Evolutionary conservation across 352 stramenopile species (phyloP).

Genomic region (Peronospora belbahrii): DNA sequence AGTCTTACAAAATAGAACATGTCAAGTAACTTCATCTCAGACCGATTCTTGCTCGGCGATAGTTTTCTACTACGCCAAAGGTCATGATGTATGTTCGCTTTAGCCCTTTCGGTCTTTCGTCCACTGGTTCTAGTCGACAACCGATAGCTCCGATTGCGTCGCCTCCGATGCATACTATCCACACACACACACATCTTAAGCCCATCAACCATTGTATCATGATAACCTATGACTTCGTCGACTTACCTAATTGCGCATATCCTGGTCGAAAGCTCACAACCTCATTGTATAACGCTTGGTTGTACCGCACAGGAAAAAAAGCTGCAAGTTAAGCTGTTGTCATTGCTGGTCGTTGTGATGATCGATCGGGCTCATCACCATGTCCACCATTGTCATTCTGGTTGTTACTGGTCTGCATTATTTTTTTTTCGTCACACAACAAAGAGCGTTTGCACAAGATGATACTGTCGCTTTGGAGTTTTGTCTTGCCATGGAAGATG

Average conservation of each 20-base stretch:
- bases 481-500: no score
- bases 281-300: conserved; percentile 89
- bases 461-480: no score
- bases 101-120: conserved; percentile 5
- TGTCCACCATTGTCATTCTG: conserved; percentile 1
- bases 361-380: conserved; percentile 50
- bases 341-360: conserved; percentile 66
- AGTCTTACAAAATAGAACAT: not conserved
- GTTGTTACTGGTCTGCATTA: not conserved
- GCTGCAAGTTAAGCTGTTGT: conserved; percentile 82
- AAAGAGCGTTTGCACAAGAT: no score
- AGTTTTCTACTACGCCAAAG: conserved; percentile 85
- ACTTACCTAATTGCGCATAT: conserved; percentile 38
- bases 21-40: conserved; percentile 6
- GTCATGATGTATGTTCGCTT: conserved; percentile 92
- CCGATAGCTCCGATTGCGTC: conserved; percentile 87
- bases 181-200: no score
- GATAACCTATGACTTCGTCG: no score
- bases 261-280: conserved; percentile 57
- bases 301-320: conserved; percentile 89
- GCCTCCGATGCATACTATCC: conserved; percentile 69
- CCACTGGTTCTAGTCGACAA: conserved; percentile 65
- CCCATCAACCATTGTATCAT: no score
- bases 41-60: conserved; percentile 72
- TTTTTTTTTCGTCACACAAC: no score